Evolutionary conservation across 1,284 basidiomycete genomes (phyloP).

Genomic region (Naganishia liquefaciens): DNA sequence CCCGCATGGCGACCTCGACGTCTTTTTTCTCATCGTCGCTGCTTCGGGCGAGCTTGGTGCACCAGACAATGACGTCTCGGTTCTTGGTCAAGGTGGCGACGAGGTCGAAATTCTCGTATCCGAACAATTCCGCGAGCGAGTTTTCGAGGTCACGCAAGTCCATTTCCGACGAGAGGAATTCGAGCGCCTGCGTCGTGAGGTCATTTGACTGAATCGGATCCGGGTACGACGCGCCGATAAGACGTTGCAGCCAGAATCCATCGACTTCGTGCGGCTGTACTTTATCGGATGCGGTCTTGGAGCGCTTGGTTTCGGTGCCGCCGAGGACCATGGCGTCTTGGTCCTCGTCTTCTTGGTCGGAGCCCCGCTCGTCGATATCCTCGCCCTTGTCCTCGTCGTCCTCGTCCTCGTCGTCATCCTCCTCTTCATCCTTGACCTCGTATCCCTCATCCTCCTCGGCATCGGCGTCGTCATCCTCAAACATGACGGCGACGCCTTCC

Average conservation of each 20-base stretch:
- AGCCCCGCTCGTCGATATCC: constrained; percentile 54
- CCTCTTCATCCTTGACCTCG: constrained; percentile 62
- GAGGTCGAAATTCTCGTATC: constrained; percentile 86
- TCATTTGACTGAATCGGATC: constrained; percentile 93
- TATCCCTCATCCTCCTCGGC: constrained; percentile 82
- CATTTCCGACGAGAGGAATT: constrained; percentile 85
- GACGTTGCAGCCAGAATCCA: constrained; percentile 97
- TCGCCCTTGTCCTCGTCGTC: constrained; percentile 74
- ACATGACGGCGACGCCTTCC: constrained; percentile 90
- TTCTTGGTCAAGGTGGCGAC: constrained; percentile 92
- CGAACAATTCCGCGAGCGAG: constrained; percentile 94
- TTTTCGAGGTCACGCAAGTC: constrained; percentile 94
- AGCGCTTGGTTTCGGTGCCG: constrained; percentile 43
- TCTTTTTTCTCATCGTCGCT: constrained; percentile 89
- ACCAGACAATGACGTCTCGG: constrained; percentile 96
- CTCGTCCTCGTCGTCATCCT: constrained; percentile 62
- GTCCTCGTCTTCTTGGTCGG: constrained; percentile 56
- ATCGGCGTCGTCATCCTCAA: constrained; percentile 91
- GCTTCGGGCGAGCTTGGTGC: constrained; percentile 89
- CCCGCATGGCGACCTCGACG: constrained; percentile 96
- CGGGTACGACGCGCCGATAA: constrained; percentile 84
- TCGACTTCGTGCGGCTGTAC: constrained; percentile 90
- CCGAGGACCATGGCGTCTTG: constrained; percentile 68
- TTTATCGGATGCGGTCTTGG: constrained; percentile 60
- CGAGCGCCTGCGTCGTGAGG: constrained; percentile 82